Base-by-base conservation (phyloP, 495 filamentous ascomycete genomes). In the Aspergillus biplanus region DNA sequence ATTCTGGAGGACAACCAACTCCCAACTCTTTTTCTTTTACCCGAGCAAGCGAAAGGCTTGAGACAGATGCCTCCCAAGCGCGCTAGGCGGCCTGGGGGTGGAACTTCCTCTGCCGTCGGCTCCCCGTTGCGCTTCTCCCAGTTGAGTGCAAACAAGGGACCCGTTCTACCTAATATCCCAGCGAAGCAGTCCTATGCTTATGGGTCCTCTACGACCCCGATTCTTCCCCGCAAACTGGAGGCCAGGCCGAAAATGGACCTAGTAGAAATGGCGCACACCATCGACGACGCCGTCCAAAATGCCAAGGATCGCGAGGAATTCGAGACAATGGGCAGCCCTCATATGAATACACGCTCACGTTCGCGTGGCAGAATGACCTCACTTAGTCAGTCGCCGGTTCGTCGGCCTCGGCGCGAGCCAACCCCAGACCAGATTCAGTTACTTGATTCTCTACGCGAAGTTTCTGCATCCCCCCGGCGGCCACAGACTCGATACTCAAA, bases 341-440 rank as follows among this genome's bases (percentile, higher is more conserved):
- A 39, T 32, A 27, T 13, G 37, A 56, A 48, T 49, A 57, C 62
- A 4, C 67, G 67, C 27, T 16, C 62, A 33, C 58, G 61, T 61
- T 59, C 39, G 4, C 39, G 39, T 11, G 16, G 16, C 58, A 54
- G 42, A 34, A 60, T 61, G 12, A 37, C 59, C 33, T 61, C 66
- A 1, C 47, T 52, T 6, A 60, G 53, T 33, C 31, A 39, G 15
- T 69, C 67, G 8, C 66, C 72, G 15, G 62, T 65, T 39, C 70
- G 68, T 21, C 57, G 64, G 27, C 48, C 48, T 15, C 75, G 66
- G 34, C 74, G 79, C 7, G 74, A 74, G 48, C 77, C 79, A 16
- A 82, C 79, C 31, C 79, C 79, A 5, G 79, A 82, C 59, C 67
- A 79, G 53, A 58, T 69, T 0, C 79, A 82, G 61, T 67, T 81